phyloP scores from a whole-genome alignment of 116 monocot species.

The Papilionanthe hybrid region DNA sequence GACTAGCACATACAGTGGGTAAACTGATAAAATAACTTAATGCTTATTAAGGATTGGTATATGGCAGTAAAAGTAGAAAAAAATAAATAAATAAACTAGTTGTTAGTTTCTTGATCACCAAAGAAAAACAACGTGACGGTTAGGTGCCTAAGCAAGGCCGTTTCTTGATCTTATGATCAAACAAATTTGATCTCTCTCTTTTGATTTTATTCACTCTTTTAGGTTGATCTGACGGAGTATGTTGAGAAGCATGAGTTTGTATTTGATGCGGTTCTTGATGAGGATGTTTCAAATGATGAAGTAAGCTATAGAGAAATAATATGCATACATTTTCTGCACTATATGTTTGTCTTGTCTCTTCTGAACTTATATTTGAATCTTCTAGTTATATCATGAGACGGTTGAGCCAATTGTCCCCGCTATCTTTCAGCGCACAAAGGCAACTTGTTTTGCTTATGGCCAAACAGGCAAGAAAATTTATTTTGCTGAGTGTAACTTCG shows the following conservation, averaged over 20 bases:
- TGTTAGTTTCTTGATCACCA: background rate
- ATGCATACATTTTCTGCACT: background rate
- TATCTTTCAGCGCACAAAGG: conserved; percentile 91
- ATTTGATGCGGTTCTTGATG: conserved; percentile 95
- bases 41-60: background rate
- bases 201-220: conserved; percentile 11
- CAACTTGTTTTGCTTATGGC: conserved; percentile 99
- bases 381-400: conserved; percentile 85
- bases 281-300: conserved; percentile 96
- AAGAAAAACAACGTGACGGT: background rate
- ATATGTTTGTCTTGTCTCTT: background rate
- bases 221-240: conserved; percentile 98
- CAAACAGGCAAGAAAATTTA: conserved; percentile 69
- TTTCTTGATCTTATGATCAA: background rate
- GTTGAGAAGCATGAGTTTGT: conserved; percentile 97
- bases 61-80: background rate
- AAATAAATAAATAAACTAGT: background rate
- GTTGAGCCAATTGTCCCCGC: conserved; percentile 90
- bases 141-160: background rate
- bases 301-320: conserved; percentile 30
- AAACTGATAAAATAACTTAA: no score
- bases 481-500: background rate
- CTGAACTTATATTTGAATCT: conserved; percentile 11
- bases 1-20: no score
- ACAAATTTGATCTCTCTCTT: background rate